Conservation (phyloP, 495 filamentous ascomycete species). For the Neurospora terricola region DNA sequence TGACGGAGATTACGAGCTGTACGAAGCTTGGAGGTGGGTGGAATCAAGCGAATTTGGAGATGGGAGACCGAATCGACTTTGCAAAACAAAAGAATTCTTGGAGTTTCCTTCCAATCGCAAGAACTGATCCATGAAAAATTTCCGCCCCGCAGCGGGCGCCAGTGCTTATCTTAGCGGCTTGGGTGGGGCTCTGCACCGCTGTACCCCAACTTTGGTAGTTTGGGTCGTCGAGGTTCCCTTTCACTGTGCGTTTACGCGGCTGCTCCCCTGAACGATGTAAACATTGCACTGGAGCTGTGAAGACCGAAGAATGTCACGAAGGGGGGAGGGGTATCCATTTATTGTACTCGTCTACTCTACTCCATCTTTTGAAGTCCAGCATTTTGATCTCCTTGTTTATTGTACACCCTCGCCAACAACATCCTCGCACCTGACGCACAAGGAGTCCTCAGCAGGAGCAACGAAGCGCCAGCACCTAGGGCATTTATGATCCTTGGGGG, state of each 20-base stretch:
- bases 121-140: not conserved
- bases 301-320: not conserved
- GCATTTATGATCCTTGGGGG: constrained; percentile 65
- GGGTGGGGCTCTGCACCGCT: not conserved
- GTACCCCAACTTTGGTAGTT: not conserved
- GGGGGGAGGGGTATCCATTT: constrained; percentile 2
- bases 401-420: constrained; percentile 36
- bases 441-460: constrained; percentile 42
- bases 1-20: no score
- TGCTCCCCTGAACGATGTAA: not conserved
- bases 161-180: not conserved
- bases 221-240: not conserved
- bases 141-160: not conserved
- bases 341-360: not conserved
- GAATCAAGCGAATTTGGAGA: not conserved
- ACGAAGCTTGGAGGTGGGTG: not conserved
- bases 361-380: not conserved
- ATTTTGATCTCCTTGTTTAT: not conserved
- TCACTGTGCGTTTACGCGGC: not conserved
- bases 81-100: not conserved
- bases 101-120: not conserved
- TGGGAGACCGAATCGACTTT: not conserved
- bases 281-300: not conserved
- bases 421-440: constrained; percentile 67
- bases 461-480: constrained; percentile 81